Base-by-base conservation (phyloP, 164 flowering plant species). In the Vitis riparia region DNA sequence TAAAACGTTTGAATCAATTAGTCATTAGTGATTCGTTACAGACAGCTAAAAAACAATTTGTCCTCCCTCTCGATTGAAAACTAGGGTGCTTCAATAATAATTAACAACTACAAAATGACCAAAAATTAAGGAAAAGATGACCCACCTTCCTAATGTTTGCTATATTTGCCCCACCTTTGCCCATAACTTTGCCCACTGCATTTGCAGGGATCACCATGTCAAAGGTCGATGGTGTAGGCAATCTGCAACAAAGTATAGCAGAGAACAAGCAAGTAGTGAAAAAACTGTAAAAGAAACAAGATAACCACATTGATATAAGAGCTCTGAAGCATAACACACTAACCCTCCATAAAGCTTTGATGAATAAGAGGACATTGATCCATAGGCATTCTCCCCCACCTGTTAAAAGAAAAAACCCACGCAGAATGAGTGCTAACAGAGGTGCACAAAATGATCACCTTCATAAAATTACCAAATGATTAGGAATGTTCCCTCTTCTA, bases 141-240 rank as follows among this genome's bases (percentile, higher is more conserved):
- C 75, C 83, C 12, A 95, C 99, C 98, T 88, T 90, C 48, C 91
- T 82, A 50, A 95, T 87, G 76, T 91, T 95, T 63, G 84, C 81
- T 48, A 95, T 62, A 75, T 92, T 92, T 57, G 89, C 81, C 51
- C 99, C 98, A 69, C 91, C 90, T 82, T 84, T 95, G 23, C 99
- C 99, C 73, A 95, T 73, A 66, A 95, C 98, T 80, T 88, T 95
- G 59, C 96, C 90, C 15, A 91, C 85, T 53, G 98, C 97, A 83
- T 86, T 81, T 66, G 86, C 85, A 75, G 99, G 98, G 63, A 95
- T 77, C 73, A 88, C 55, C 76, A 95, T 83, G 78, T 95, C 99
- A 66, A 85, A 68, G n/a, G 84, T 63, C 19, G 97, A 83, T 32
- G 90, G 80, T 5, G 84, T 76, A 32, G 87, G 75, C 84, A 88